phyloP scores from a whole-genome alignment of 1,284 basidiomycete species.

The Ustilago curta region DNA sequence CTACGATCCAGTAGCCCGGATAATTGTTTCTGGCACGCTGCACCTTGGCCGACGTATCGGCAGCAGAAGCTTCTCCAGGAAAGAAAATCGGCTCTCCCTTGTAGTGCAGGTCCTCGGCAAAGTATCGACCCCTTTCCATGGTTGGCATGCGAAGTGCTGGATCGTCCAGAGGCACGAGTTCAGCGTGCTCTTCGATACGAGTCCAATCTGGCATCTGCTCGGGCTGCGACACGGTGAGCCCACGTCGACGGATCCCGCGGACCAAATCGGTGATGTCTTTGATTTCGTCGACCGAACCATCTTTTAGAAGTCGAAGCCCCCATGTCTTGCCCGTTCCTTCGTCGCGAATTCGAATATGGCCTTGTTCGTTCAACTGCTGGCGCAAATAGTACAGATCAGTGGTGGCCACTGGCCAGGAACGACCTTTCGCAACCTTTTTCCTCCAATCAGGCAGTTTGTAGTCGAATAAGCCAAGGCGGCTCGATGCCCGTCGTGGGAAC shows the following conservation, averaged over 20 bases:
- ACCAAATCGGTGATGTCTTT: background rate
- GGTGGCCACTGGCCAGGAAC: no score
- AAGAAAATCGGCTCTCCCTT: constrained; percentile 14
- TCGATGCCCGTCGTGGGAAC: background rate
- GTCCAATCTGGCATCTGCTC: background rate
- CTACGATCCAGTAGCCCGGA: constrained; percentile 9
- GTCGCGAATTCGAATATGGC: background rate
- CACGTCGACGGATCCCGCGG: background rate
- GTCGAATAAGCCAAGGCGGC: background rate
- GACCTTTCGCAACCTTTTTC: no score
- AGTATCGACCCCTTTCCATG: constrained; percentile 4
- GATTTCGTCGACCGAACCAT: background rate
- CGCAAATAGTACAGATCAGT: background rate
- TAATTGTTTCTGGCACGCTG: constrained; percentile 6
- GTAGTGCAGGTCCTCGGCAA: background rate
- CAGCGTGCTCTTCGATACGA: background rate
- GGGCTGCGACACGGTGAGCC: no score
- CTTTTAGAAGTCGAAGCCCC: background rate
- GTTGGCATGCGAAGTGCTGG: background rate
- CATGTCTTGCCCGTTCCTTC: background rate
- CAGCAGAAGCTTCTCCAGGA: background rate
- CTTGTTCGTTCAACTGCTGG: background rate
- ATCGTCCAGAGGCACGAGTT: background rate
- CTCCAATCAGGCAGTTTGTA: background rate
- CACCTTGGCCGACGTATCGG: background rate